Conservation (phyloP, 2,329 filamentous ascomycete genomes). For the Cercospora citrullina region DNA sequence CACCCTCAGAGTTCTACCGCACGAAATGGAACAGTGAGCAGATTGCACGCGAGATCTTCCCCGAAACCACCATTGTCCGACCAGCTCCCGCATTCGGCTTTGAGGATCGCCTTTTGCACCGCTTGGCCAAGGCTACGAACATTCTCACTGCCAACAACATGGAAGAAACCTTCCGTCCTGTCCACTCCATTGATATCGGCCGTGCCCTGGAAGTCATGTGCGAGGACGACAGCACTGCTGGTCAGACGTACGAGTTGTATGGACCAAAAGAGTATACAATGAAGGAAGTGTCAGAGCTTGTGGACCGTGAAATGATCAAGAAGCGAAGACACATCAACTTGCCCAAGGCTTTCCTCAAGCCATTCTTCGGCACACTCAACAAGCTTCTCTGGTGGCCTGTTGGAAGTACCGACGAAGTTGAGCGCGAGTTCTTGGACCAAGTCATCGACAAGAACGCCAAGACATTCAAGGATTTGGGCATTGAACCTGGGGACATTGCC, state of each 20-base stretch:
- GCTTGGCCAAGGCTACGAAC: conserved; percentile 76
- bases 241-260: conserved; percentile 91
- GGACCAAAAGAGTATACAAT: conserved; percentile 92
- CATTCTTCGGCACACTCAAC: conserved; percentile 73
- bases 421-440: conserved; percentile 92
- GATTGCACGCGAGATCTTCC: conserved; percentile 83
- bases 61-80: conserved; percentile 94
- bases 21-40: conserved; percentile 87
- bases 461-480: conserved; percentile 91
- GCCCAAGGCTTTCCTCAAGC: conserved; percentile 77
- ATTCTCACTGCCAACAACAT: conserved; percentile 90
- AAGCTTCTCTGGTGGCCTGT: conserved; percentile 85
- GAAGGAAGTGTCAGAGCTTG: conserved; percentile 79
- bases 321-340: conserved; percentile 87
- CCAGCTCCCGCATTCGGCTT: conserved; percentile 93
- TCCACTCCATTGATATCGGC: conserved; percentile 90
- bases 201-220: conserved; percentile 85
- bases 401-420: conserved; percentile 78
- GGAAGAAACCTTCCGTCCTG: conserved; percentile 85
- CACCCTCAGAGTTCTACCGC: conserved; percentile 82
- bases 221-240: conserved; percentile 84
- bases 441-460: conserved; percentile 86
- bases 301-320: conserved; percentile 91
- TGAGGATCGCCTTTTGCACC: conserved; percentile 88
- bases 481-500: conserved; percentile 82